Conservation (phyloP, 495 filamentous ascomycete species). For the Aspergillus kassunensis region DNA sequence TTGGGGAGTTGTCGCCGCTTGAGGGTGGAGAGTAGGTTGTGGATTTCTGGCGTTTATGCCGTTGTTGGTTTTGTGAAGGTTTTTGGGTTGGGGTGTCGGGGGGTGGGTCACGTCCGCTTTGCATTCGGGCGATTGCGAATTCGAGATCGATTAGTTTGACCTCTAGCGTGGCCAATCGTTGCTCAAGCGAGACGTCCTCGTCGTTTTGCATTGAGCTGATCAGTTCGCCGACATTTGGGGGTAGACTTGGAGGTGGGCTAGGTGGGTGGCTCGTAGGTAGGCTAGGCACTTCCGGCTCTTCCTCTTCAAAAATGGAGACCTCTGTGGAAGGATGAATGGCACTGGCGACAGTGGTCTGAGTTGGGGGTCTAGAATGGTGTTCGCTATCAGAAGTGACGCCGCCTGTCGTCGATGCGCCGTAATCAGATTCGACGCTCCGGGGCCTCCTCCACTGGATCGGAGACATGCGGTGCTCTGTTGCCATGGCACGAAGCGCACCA, state of each 20-base stretch:
- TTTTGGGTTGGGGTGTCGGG: conserved; percentile 18
- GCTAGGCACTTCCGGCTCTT: conserved; percentile 15
- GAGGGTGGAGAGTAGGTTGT: conserved; percentile 19
- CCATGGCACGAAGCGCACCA: conserved; percentile 24
- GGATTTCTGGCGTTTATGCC: conserved; percentile 24
- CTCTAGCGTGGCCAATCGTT: conserved; percentile 49
- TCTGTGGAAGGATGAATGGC: conserved; percentile 22
- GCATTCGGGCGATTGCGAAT: conserved; percentile 51
- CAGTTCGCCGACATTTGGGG: conserved; percentile 41
- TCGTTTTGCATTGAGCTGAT: conserved; percentile 44
- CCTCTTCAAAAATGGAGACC: conserved; percentile 19
- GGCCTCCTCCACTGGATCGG: conserved; percentile 26
- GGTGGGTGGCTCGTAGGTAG: too few species aligned
- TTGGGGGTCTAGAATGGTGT: conserved; percentile 25
- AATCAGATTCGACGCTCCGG: conserved; percentile 19
- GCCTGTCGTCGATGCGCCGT: conserved; percentile 14
- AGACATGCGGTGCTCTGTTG: conserved; percentile 23
- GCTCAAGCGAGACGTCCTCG: conserved; percentile 45
- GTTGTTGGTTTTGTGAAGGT: conserved; percentile 12
- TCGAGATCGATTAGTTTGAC: conserved; percentile 55
- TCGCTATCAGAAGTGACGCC: conserved; percentile 25
- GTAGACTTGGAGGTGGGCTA: conserved; percentile 17
- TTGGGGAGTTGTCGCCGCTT: conserved; percentile 7
- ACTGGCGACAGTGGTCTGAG: conserved; percentile 31
- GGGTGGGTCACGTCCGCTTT: conserved; percentile 29